These are phyloP conservation scores for Thymus quinquecostatus DNA, from an alignment of 257 asterid species.

Conservation along the genomic window DNA sequence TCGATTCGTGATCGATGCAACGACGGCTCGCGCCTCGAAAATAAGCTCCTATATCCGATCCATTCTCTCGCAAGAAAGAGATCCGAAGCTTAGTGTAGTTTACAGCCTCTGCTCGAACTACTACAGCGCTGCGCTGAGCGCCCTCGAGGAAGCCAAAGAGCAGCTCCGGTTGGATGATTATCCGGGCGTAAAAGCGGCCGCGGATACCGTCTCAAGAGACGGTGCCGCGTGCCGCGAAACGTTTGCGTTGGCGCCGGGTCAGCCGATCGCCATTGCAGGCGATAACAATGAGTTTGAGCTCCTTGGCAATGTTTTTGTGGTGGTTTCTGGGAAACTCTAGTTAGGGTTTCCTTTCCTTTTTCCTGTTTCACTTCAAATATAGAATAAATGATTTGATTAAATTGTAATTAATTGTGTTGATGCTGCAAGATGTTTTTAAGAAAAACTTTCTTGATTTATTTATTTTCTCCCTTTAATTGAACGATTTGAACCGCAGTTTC, in stretches of 20 bases:
- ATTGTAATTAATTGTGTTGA: too few species aligned
- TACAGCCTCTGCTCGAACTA: slow-evolving; percentile 32
- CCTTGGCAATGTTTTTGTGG: slow-evolving; percentile 4
- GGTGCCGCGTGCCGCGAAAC: slow-evolving; percentile 25
- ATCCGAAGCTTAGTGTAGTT: slow-evolving; percentile 25
- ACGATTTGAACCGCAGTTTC: too few species aligned
- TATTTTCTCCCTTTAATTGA: too few species aligned
- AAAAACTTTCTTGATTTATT: too few species aligned
- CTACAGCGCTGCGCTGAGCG: slow-evolving; percentile 28
- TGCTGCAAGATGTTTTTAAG: too few species aligned
- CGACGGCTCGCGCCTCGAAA: background rate
- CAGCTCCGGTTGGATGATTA: background rate
- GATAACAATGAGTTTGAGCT: slow-evolving; percentile 28
- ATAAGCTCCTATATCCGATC: slow-evolving; percentile 24
- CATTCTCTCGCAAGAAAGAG: slow-evolving; percentile 13
- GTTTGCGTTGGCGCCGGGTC: slow-evolving; percentile 14
- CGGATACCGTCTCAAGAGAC: background rate
- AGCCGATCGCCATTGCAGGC: slow-evolving; percentile 21
- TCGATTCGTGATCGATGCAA: slow-evolving; percentile 5
- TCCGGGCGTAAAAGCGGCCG: background rate
- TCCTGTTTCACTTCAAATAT: too few species aligned
- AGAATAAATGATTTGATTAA: too few species aligned
- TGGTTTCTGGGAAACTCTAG: slow-evolving; percentile 11
- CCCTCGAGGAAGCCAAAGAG: slow-evolving; percentile 15
- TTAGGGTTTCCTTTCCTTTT: background rate